Base-by-base conservation (phyloP, 2,329 filamentous ascomycete genomes). In the Podosphaera aphanis region DNA sequence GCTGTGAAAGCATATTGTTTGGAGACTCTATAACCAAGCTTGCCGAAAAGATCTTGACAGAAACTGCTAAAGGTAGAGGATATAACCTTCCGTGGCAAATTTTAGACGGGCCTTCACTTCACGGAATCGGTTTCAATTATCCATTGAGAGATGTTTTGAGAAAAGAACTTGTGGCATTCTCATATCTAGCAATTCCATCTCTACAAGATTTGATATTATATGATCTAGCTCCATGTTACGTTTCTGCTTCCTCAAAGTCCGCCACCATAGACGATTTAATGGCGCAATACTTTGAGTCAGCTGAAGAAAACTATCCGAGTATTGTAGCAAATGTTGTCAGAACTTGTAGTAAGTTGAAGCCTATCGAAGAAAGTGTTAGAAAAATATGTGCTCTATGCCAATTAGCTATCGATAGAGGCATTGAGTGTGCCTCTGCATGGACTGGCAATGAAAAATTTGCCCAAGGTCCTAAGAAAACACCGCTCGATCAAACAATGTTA, bases 321-420 rank as follows among this genome's bases (percentile, higher is more conserved):
- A 84, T 95, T 47, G 86, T 98, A 52, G 80, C 86, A 27, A 98
- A 98, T 59, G 90, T 98, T 8, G 88, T 94, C 4, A 75, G 84
- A 50, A 98, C 88, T 29, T 79, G 82, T n/a, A 78, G 76, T 44
- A 93, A 92, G 62, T 68, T 95, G 36, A 66, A 76, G 40, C 63
- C 73, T 21, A 59, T 64, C n/a, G n/a, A n/a, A n/a, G n/a, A n/a
- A n/a, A n/a, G n/a, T n/a, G n/a, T n/a, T n/a, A n/a, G n/a, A n/a
- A n/a, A n/a, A n/a, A n/a, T n/a, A n/a, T n/a, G n/a, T n/a, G n/a
- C n/a, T n/a, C n/a, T n/a, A n/a, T n/a, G n/a, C n/a, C n/a, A n/a
- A n/a, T n/a, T n/a, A n/a, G n/a, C n/a, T n/a, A n/a, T n/a, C n/a
- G n/a, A n/a, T n/a, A n/a, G n/a, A n/a, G n/a, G n/a, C n/a, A n/a